phyloP scores from a whole-genome alignment of 306 rosid species.

The Prunus mume region DNA sequence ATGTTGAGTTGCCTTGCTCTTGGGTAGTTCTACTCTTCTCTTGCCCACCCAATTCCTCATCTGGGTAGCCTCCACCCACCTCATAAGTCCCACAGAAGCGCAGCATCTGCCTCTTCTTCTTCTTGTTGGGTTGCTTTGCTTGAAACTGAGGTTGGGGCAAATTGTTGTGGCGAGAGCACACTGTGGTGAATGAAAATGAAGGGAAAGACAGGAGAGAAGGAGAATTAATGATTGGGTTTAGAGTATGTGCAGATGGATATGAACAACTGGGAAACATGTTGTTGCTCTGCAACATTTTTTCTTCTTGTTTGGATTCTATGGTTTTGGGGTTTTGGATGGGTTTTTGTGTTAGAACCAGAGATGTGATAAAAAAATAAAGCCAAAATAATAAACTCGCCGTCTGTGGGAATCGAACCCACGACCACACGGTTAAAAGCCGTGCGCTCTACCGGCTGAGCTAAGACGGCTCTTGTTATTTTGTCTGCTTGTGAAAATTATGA shows the following conservation, averaged over 20 bases:
- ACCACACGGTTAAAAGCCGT: conserved; percentile 28
- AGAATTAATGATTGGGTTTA: not conserved
- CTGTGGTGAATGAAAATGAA: not conserved
- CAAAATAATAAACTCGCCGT: not conserved
- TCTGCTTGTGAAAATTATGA: too few species aligned
- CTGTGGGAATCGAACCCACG: conserved; percentile 22
- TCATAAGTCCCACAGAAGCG: conserved; percentile 46
- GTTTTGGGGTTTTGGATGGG: conserved; percentile 25
- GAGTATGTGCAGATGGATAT: not conserved
- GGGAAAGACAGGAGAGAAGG: not conserved
- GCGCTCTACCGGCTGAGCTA: conserved; percentile 32
- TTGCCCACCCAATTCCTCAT: conserved; percentile 30
- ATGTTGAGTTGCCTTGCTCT: conserved; percentile 18
- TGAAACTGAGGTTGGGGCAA: conserved; percentile 4
- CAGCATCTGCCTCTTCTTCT: conserved; percentile 1
- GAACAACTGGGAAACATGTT: conserved; percentile 9
- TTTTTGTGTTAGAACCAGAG: not conserved
- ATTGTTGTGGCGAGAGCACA: not conserved
- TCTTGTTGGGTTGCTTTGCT: conserved; percentile 22
- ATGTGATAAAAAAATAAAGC: not conserved
- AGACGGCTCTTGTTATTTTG: not conserved
- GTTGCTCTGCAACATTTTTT: conserved; percentile 30
- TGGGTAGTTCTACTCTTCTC: conserved; percentile 14
- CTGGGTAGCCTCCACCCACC: conserved; percentile 75
- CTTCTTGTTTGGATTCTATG: not conserved